Evolutionary conservation across 371 early-diverging fungal genomes (phyloP).

Genomic region (Coemansia sp.): DNA sequence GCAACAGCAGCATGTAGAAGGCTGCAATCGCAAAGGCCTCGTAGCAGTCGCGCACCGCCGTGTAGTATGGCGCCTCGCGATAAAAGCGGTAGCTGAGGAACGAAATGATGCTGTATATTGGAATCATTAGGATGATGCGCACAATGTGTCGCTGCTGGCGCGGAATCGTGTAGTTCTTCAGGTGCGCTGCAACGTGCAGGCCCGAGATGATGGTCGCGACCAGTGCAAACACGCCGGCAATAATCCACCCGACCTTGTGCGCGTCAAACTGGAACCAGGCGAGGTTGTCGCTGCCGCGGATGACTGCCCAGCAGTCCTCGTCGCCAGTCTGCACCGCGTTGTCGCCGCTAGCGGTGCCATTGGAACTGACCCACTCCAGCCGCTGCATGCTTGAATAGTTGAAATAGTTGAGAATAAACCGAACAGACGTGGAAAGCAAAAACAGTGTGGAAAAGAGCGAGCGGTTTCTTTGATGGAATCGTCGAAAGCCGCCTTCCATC

Average conservation of each 20-base stretch:
- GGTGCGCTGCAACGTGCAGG: conserved; percentile 54
- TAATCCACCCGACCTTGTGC: conserved; percentile 57
- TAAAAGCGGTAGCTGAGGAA: conserved; percentile 64
- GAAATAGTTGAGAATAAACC: not conserved
- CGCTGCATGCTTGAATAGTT: conserved; percentile 1
- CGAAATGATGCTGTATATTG: conserved; percentile 67
- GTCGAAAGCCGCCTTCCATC: too few species aligned
- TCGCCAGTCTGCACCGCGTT: conserved; percentile 16
- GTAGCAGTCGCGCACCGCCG: conserved; percentile 66
- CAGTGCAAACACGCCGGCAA: conserved; percentile 53
- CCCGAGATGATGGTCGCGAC: conserved; percentile 53
- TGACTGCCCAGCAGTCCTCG: conserved; percentile 48
- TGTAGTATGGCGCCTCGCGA: conserved; percentile 62
- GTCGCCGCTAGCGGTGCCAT: conserved; percentile 17
- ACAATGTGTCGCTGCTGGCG: conserved; percentile 66
- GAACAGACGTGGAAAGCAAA: not conserved
- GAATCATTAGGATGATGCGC: conserved; percentile 69
- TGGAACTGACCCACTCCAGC: conserved; percentile 39
- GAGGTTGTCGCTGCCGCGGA: conserved; percentile 41
- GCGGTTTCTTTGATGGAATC: not conserved
- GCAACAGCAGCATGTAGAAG: conserved; percentile 61
- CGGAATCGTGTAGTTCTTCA: conserved; percentile 53
- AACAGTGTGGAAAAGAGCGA: not conserved
- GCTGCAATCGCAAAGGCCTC: conserved; percentile 65
- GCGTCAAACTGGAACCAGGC: conserved; percentile 48